Conservation (phyloP, 805 yeast species). For the Monosporozyma siamensis region DNA sequence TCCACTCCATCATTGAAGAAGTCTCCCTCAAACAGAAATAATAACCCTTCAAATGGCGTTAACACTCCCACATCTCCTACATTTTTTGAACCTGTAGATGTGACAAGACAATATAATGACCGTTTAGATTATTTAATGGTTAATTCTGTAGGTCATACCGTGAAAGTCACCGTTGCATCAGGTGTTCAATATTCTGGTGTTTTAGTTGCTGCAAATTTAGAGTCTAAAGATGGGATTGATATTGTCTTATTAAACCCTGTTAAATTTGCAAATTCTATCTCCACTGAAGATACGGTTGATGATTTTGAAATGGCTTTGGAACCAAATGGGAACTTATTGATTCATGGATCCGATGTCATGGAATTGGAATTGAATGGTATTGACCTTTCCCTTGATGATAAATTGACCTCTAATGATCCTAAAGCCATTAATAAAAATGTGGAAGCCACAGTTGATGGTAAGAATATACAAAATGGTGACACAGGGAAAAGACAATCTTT, state of each 20-base stretch:
- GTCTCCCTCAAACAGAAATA: too few relatives aligned
- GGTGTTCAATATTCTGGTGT: conserved; percentile 55
- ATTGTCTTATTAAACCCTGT: conserved; percentile 47
- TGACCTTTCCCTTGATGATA: conserved; percentile 23
- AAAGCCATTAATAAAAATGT: too few relatives aligned
- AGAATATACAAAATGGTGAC: too few relatives aligned
- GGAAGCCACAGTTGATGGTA: too few relatives aligned
- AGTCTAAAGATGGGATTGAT: conserved; percentile 41
- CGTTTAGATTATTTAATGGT: conserved; percentile 46
- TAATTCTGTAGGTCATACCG: conserved; percentile 50
- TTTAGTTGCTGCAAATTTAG: conserved; percentile 39
- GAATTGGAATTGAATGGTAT: conserved; percentile 33
- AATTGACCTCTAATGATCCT: too few relatives aligned
- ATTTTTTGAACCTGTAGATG: conserved; percentile 23
- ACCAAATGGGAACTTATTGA: conserved; percentile 19
- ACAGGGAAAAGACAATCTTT: conserved; percentile 34
- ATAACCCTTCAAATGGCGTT: too few relatives aligned
- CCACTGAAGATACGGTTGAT: conserved; percentile 10
- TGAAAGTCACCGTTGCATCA: conserved; percentile 49
- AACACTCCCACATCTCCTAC: background rate
- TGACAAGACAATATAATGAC: conserved; percentile 39
- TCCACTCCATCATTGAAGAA: too few relatives aligned
- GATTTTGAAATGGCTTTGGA: conserved; percentile 20
- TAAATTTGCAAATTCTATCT: conserved; percentile 18
- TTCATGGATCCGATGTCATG: conserved; percentile 31